Evolutionary conservation across 2,329 filamentous ascomycete genomes (phyloP), one percentile per base, ranked within the genome.

Genomic region (Tolypocladium cylindrosporum): DNA sequence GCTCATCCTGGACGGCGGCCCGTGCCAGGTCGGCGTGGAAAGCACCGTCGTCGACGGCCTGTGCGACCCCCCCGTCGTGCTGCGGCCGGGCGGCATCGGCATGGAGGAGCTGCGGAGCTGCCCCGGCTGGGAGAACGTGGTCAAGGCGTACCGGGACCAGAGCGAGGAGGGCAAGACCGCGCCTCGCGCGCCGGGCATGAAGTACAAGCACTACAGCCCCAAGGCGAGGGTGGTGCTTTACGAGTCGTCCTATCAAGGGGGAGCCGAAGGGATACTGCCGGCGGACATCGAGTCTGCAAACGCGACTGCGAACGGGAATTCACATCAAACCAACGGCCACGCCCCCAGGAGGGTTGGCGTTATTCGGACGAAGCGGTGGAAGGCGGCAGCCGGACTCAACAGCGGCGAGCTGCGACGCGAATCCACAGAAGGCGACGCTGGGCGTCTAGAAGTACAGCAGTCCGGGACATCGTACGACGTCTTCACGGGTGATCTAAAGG

Each of bases 181-280:
- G 11, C 94, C 94, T 0, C 81, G 90, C 58, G 94, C 94, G 1
- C 94, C 94, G 0, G 94, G 94, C 1, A 99, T 99, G 94, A 99
- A 99, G 74, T 99, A 99, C 71, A 90, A 94, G 69, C 94, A 99
- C 71, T 99, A 99, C 68, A 96, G 92, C 50, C 94, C 94, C 1
- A 90, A 87, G 71, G 95, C 94, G 1, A 85, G 81, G 52, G 92
- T 99, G 2, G 77, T 96, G 16, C 77, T 97, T 1, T 96, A 91
- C 68, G 90, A 96, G 69, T 74, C 82, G 34, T 71, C 67, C 42
- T 75, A 68, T 70, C 61, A 60, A 14, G 64, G 61, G 13, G 71
- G 73, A 27, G 62, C 64, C 50, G 67, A 67, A 11, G 76, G 76
- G 9, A 67, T 79, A 41, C 62, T 68, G 14, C 21, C 61, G 7